Base-by-base conservation (phyloP, 2,329 filamentous ascomycete species). In the Pseudogymnoascus sp. region DNA sequence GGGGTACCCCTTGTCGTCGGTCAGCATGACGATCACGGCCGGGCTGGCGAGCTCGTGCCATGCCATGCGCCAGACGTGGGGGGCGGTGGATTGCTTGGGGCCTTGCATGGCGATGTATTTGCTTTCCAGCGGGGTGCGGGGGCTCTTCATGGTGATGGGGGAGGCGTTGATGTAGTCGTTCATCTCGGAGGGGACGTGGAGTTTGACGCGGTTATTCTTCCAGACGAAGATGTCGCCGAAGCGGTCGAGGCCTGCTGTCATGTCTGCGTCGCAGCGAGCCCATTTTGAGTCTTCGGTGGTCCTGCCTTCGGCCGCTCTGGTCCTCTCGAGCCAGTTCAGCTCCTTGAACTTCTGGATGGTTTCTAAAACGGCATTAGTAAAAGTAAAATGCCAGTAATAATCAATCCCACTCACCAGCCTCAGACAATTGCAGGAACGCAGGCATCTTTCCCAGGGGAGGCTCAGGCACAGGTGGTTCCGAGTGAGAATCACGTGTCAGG, bases 31-130 rank as follows among this genome's bases (percentile, higher is more conserved):
- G 60, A 97, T 87, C 62, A 97, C 90, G 1, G 86, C 91, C 2
- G 88, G 85, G 52, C 87, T 85, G 27, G 76, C 75, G 8, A 71
- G 60, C 74, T 95, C 90, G 70, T 95, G 87, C 72, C 90, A 89
- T 36, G 97, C 80, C 94, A 99, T 99, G 71, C 94, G 90, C 90
- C 93, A 99, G 67, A 96, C 89, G 71, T 96, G 91, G 67, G 87
- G 84, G 61, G 88, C 81, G 13, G 89, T 90, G 27, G 84, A 83
- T 64, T 80, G 75, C 70, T 92, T 96, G 5, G 94, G 94, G 0
- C 94, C 94, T 76, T 95, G 91, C 73, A 95, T 97, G 60, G 92
- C 94, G 68, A 99, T 96, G 74, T 95, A 97, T 61, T 82, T 81
- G 13, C 66, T 59, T 39, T 69, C 68, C 27, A 68, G 59, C 4